phyloP scores from a whole-genome alignment of 345 rosid genomes.

The Salix purpurea region DNA sequence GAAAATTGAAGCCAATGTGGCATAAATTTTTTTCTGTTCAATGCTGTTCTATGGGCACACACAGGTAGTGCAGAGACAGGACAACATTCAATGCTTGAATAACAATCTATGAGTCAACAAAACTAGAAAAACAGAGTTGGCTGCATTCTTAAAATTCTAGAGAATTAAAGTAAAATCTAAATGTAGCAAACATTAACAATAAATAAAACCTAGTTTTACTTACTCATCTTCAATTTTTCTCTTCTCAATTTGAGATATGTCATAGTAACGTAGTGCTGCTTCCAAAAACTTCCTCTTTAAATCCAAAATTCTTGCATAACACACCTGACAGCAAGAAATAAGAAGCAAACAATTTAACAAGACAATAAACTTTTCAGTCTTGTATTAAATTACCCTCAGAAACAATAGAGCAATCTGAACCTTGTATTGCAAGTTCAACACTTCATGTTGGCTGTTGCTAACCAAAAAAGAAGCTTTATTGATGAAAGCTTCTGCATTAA shows the following conservation, averaged over 20 bases:
- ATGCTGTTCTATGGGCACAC: too few relatives aligned
- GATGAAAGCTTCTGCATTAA: slow-evolving; percentile 90
- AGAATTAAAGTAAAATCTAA: not conserved
- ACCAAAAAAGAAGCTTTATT: slow-evolving; percentile 97
- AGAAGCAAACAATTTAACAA: slow-evolving; percentile 3
- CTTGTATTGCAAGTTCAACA: slow-evolving; percentile 84
- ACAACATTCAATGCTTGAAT: not conserved
- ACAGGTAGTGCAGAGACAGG: not conserved
- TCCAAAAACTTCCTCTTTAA: slow-evolving; percentile 93
- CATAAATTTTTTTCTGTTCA: not conserved
- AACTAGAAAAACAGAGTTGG: not conserved
- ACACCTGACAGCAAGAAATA: slow-evolving; percentile 48
- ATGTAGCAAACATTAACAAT: not conserved
- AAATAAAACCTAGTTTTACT: slow-evolving; percentile 20
- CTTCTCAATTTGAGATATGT: slow-evolving; percentile 93
- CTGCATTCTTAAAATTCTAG: not conserved
- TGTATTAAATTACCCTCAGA: not conserved
- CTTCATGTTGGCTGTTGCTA: slow-evolving; percentile 93
- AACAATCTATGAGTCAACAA: not conserved
- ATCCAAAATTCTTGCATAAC: slow-evolving; percentile 96
- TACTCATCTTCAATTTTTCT: slow-evolving; percentile 93
- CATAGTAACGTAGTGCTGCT: slow-evolving; percentile 89
- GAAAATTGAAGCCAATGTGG: not conserved
- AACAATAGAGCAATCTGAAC: slow-evolving; percentile 20
- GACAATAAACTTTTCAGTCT: slow-evolving; percentile 1